Evolutionary conservation across 1,284 basidiomycete species (phyloP).

Genomic region (Cronartium quercuum): DNA sequence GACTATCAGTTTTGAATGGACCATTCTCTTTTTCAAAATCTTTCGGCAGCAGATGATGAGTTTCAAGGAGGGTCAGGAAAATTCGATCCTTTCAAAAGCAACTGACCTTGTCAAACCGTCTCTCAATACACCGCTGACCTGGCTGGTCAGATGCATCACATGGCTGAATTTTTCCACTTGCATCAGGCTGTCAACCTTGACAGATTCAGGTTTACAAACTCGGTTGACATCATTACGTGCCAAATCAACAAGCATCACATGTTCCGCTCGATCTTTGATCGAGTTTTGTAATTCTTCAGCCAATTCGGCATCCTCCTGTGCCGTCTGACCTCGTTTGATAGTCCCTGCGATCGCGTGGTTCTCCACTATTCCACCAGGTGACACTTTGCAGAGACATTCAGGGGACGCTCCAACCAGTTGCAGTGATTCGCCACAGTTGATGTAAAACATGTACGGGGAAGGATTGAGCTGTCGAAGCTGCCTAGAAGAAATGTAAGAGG

Average conservation of each 20-base stretch:
- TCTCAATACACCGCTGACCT: conserved; percentile 81
- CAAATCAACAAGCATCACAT: conserved; percentile 98
- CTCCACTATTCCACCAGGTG: conserved; percentile 73
- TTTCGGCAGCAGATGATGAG: background rate
- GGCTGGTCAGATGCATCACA: conserved; percentile 94
- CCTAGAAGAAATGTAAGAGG: conserved; percentile 49
- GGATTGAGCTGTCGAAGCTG: conserved; percentile 91
- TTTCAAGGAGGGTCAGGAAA: background rate
- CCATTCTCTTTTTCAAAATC: background rate
- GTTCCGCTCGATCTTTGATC: conserved; percentile 93
- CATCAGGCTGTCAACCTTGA: conserved; percentile 95
- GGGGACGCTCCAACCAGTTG: conserved; percentile 96
- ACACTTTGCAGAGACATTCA: conserved; percentile 94
- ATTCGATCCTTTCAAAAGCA: background rate
- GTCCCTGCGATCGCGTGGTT: conserved; percentile 99
- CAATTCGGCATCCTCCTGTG: conserved; percentile 78
- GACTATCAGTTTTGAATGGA: background rate
- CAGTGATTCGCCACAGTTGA: conserved; percentile 63
- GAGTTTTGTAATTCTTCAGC: conserved; percentile 69
- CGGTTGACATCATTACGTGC: conserved; percentile 99
- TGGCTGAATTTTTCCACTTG: conserved; percentile 91
- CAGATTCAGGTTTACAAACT: conserved; percentile 88
- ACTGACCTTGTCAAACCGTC: conserved; percentile 71
- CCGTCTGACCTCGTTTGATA: conserved; percentile 73
- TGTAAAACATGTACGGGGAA: conserved; percentile 98